Conservation (phyloP, 352 stramenopile species). For the Pythium sp. region DNA sequence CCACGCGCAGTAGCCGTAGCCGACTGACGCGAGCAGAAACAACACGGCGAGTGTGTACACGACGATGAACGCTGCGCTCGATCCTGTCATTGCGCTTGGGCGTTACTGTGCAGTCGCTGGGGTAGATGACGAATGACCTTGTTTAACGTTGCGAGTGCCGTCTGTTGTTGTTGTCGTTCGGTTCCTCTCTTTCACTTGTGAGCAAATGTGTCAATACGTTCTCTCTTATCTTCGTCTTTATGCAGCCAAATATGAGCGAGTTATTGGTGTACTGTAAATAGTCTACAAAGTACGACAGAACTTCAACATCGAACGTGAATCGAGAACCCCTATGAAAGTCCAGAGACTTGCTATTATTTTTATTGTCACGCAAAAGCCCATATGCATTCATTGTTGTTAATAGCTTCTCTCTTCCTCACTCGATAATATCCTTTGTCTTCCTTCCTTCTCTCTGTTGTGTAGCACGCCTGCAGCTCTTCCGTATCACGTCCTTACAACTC, state of each 20-base stretch:
- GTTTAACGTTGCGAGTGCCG: no score
- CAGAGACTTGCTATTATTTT: neutral
- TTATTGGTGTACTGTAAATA: neutral
- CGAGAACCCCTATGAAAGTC: neutral
- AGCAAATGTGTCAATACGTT: neutral
- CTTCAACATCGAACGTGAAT: slow-evolving; percentile 10
- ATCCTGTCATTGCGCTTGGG: slow-evolving; percentile 7
- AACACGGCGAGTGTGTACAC: slow-evolving; percentile 28
- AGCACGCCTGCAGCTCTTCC: neutral
- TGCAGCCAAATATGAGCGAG: slow-evolving; percentile 1
- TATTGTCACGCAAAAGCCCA: neutral
- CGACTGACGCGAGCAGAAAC: slow-evolving; percentile 24
- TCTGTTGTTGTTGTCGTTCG: neutral
- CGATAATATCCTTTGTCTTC: neutral
- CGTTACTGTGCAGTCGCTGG: neutral
- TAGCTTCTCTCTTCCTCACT: neutral
- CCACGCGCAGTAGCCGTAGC: slow-evolving; percentile 32
- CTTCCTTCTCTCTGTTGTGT: neutral
- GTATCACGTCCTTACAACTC: slow-evolving; percentile 35
- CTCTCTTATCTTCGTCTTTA: neutral
- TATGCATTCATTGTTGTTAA: neutral
- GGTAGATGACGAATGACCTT: neutral
- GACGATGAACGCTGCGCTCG: slow-evolving; percentile 18
- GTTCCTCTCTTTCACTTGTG: neutral
- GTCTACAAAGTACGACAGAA: neutral